Percentiles rank a stretch among this genome's conserved stretches.
phyloP scores from a whole-genome alignment of 2,329 filamentous ascomycete species.

The Plenodomus biglobosus region DNA sequence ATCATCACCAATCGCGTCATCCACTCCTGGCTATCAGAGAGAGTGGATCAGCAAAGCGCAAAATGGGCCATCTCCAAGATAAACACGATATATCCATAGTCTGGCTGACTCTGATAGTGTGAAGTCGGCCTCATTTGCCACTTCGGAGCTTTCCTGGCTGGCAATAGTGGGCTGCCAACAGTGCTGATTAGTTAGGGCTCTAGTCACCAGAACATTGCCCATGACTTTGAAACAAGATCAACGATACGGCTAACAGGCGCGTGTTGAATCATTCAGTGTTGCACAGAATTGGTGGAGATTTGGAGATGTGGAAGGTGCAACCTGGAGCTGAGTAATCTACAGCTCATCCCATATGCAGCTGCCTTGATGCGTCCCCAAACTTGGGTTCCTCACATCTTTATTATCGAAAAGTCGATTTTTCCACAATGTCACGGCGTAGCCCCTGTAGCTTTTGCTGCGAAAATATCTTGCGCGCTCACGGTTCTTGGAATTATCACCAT shows the following conservation, averaged over 20 bases:
- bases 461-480: slow-evolving; percentile 1
- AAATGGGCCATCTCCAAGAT: not conserved
- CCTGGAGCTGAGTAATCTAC: not conserved
- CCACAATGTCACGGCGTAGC: not conserved
- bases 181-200: too few species aligned
- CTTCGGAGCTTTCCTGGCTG: too few species aligned
- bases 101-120: not conserved
- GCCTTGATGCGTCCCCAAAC: not conserved
- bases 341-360: not conserved
- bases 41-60: too few species aligned
- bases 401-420: not conserved
- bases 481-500: slow-evolving; percentile 4
- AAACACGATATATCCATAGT: not conserved
- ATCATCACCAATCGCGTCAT: not conserved
- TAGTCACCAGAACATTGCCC: not conserved
- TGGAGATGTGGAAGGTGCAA: not conserved
- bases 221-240: not conserved
- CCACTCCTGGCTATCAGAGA: not conserved
- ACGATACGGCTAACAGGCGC: too few species aligned
- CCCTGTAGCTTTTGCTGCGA: slow-evolving; percentile 3
- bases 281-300: too few species aligned
- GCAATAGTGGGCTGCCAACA: too few species aligned
- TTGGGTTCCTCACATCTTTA: not conserved
- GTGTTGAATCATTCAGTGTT: too few species aligned
- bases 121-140: not conserved